Percentiles rank a stretch among this genome's conserved stretches.
Conservation (phyloP, 129 eudicot genomes). For the Pulicaria dysenterica region DNA sequence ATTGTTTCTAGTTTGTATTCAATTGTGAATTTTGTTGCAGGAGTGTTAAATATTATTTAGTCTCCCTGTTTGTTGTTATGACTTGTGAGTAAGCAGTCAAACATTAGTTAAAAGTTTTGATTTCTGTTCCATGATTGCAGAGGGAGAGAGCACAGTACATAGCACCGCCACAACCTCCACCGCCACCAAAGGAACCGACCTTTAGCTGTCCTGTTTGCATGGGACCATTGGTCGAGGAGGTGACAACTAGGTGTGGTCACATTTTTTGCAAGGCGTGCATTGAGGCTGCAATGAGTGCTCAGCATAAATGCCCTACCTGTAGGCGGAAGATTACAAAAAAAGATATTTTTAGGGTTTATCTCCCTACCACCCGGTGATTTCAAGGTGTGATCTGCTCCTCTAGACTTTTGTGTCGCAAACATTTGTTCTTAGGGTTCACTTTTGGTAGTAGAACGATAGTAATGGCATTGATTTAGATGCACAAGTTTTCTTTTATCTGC, state of each 20-base stretch:
- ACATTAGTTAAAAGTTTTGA: background rate
- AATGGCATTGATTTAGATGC: no score
- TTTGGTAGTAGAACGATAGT: no score
- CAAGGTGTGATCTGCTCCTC: slow-evolving; percentile 20
- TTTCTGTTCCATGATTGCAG: slow-evolving; percentile 34
- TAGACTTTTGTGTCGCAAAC: background rate
- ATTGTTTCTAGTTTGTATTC: background rate
- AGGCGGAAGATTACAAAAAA: slow-evolving; percentile 64
- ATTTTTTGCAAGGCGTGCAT: slow-evolving; percentile 89
- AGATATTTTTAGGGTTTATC: slow-evolving; percentile 74
- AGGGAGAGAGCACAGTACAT: slow-evolving; percentile 28
- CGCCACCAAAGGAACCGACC: slow-evolving; percentile 62
- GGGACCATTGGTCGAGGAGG: slow-evolving; percentile 75
- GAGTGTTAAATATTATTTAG: background rate
- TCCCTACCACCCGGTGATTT: slow-evolving; percentile 57
- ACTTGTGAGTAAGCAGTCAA: background rate
- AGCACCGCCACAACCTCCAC: slow-evolving; percentile 45
- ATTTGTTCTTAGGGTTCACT: no score
- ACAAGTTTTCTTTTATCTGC: no score
- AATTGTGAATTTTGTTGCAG: slow-evolving; percentile 1
- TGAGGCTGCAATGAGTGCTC: slow-evolving; percentile 57
- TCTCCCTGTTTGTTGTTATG: background rate
- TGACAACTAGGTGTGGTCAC: slow-evolving; percentile 95
- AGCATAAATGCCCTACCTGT: slow-evolving; percentile 84
- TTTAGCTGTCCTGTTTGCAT: slow-evolving; percentile 92